Evolutionary conservation across 345 rosid species (phyloP).

Genomic region (Syzygium oleosum): DNA sequence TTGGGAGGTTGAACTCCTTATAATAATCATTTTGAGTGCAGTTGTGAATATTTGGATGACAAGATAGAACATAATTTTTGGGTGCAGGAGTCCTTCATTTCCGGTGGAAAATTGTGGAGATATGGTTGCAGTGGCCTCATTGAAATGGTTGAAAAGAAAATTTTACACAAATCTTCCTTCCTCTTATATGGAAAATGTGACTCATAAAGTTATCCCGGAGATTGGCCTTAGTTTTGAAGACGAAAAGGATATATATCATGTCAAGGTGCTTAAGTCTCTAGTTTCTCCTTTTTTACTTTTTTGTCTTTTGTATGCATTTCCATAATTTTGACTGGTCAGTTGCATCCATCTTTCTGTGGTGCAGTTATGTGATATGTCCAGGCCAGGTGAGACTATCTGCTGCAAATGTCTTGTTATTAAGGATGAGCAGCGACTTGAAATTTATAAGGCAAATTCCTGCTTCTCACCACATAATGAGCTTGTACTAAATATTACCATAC

Average conservation of each 20-base stretch:
- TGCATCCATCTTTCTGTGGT: background rate
- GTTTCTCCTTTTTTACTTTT: background rate
- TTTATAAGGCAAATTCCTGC: conserved; percentile 35
- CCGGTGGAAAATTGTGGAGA: conserved; percentile 5
- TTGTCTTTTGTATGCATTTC: background rate
- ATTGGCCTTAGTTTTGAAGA: conserved; percentile 22
- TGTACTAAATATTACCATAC: background rate
- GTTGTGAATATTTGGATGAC: background rate
- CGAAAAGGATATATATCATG: conserved; percentile 43
- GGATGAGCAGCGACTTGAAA: conserved; percentile 38
- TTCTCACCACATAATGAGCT: background rate
- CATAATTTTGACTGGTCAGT: background rate
- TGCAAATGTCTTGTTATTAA: conserved; percentile 42
- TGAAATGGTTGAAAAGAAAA: conserved; percentile 14
- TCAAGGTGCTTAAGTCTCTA: conserved; percentile 32
- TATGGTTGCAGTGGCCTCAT: conserved; percentile 15
- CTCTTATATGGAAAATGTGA: conserved; percentile 23
- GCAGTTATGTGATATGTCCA: background rate
- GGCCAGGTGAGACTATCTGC: conserved; percentile 6
- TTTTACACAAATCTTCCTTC: conserved; percentile 38
- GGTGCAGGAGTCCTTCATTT: conserved; percentile 16
- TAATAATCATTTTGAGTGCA: background rate
- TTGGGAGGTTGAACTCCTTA: background rate
- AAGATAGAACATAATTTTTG: background rate
- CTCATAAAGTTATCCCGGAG: conserved; percentile 22